Conservation (phyloP, 805 yeast species). For the Yueomyces sinensis region DNA sequence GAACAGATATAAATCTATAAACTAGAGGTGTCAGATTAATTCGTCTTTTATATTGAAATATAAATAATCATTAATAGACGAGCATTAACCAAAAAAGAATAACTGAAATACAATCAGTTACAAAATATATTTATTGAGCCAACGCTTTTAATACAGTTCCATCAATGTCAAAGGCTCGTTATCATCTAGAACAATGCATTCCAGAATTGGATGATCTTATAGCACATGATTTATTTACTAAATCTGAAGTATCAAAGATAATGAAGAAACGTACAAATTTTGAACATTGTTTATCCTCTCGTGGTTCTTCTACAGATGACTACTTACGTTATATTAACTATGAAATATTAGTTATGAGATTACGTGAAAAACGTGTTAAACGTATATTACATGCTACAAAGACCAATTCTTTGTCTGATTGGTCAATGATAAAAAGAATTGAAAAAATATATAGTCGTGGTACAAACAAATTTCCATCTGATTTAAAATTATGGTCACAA, state of each 20-base stretch:
- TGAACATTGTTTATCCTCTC: constrained; percentile 76
- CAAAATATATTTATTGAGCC: too few relatives aligned
- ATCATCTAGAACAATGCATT: constrained; percentile 54
- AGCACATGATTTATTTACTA: constrained; percentile 67
- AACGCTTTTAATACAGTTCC: too few relatives aligned
- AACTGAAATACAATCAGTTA: too few relatives aligned
- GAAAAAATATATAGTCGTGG: constrained; percentile 77
- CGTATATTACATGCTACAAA: constrained; percentile 45
- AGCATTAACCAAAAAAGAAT: too few relatives aligned
- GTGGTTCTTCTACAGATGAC: constrained; percentile 71
- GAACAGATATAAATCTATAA: too few relatives aligned
- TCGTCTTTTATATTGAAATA: too few relatives aligned
- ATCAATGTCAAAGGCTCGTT: constrained; percentile 34
- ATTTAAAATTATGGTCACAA: constrained; percentile 62
- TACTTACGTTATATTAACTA: constrained; percentile 67
- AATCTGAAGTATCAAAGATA: constrained; percentile 67
- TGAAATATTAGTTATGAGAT: constrained; percentile 65
- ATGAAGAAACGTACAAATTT: constrained; percentile 93
- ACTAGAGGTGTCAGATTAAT: too few relatives aligned
- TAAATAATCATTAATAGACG: too few relatives aligned
- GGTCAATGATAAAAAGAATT: constrained; percentile 75
- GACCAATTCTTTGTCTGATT: constrained; percentile 65
- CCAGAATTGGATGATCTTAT: constrained; percentile 87
- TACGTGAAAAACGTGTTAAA: constrained; percentile 57
- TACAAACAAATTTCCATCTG: constrained; percentile 64